Conservation (phyloP, 495 filamentous ascomycete genomes). For the Penicillium malachiteum region DNA sequence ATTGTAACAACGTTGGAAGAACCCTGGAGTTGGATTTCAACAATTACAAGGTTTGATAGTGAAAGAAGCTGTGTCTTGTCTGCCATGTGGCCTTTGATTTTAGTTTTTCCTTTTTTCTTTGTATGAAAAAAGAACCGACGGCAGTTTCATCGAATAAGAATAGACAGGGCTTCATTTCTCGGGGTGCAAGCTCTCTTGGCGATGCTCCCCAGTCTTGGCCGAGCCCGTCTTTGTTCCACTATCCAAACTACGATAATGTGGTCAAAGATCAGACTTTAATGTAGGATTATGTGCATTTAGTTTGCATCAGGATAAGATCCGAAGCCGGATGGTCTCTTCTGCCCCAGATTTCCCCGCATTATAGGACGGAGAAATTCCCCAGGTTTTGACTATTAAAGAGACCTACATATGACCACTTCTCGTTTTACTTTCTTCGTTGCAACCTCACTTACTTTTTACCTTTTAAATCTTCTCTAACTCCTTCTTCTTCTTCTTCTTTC, state of each 20-base stretch:
- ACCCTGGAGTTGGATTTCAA: no score
- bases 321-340: no score
- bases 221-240: conserved; percentile 9
- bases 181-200: conserved; percentile 31
- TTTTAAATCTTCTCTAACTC: neutral
- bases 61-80: neutral
- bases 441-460: neutral
- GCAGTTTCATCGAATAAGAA: conserved; percentile 20
- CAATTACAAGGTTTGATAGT: neutral
- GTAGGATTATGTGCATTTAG: neutral
- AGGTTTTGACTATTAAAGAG: conserved; percentile 9
- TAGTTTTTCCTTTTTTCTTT: neutral
- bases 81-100: neutral
- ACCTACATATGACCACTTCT: neutral
- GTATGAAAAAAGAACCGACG: conserved; percentile 4
- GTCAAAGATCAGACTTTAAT: conserved; percentile 3
- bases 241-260: no score
- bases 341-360: neutral
- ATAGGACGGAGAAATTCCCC: neutral
- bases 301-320: no score
- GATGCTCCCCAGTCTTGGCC: conserved; percentile 17
- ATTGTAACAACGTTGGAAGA: no score
- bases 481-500: neutral
- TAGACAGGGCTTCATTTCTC: neutral
- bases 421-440: neutral